phyloP scores from a whole-genome alignment of 176 grass and related monocot species.

The Saccharum officinarum region DNA sequence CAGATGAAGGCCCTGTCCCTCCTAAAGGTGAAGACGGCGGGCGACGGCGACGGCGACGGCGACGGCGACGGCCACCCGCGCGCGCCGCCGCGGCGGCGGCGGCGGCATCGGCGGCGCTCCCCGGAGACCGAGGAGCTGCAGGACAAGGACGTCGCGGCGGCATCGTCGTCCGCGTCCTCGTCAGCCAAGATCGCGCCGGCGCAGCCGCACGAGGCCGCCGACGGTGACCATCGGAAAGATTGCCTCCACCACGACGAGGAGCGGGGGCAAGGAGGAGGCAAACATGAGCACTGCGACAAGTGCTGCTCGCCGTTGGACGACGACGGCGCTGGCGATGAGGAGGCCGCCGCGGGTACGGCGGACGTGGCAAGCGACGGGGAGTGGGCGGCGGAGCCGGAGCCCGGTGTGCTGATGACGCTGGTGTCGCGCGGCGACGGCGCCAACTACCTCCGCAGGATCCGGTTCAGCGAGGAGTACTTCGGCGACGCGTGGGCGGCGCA shows the following conservation, averaged over 20 bases:
- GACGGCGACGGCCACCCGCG: background rate
- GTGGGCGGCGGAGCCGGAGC: conserved; percentile 74
- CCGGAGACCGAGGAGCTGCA: conserved; percentile 23
- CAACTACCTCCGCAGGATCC: conserved; percentile 69
- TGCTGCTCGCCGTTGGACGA: conserved; percentile 22
- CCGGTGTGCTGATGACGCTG: conserved; percentile 74
- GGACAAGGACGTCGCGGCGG: conserved; percentile 11
- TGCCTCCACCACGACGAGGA: background rate
- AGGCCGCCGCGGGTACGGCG: background rate
- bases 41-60: too few relatives aligned
- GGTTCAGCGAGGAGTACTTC: conserved; percentile 67
- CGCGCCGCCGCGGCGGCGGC: background rate
- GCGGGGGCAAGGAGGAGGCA: background rate
- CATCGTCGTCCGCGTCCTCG: conserved; percentile 35
- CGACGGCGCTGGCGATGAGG: background rate
- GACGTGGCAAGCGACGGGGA: conserved; percentile 43
- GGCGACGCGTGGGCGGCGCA: conserved; percentile 53
- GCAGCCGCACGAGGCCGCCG: conserved; percentile 23
- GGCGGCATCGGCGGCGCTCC: background rate
- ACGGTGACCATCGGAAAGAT: background rate
- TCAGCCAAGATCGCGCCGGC: conserved; percentile 60
- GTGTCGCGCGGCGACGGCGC: conserved; percentile 59
- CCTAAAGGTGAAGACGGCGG: conserved; percentile 32
- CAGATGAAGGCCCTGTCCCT: conserved; percentile 55
- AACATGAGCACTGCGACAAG: conserved; percentile 22